Evolutionary conservation across 2,329 filamentous ascomycete species (phyloP), one percentile per base, ranked within the genome.

Genomic region (Colletotrichum sp.): DNA sequence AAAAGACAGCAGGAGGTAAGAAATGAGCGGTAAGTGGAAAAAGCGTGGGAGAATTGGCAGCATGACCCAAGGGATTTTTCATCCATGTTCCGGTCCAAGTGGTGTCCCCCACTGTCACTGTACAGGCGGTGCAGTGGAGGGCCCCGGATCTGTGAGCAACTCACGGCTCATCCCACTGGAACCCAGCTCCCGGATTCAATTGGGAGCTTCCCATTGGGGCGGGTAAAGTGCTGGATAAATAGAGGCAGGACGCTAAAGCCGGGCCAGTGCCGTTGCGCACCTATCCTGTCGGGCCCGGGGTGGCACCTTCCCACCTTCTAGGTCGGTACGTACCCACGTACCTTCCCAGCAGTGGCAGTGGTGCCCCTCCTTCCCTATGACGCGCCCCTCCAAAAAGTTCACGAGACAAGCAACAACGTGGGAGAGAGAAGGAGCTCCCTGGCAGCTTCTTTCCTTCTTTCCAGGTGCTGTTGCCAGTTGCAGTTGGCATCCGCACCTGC

Each of bases 151-250:
- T 60, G 15, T 18, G n/a, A 60, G 10, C 44, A 49, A 4, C n/a
- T 10, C 44, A 30, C 44, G 44, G 8, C 44, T 49, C 44, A 49
- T 55, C 39, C 69, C 72, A 72, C 73, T 39, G 16, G 55, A 72
- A 68, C 69, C 73, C 63, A 62, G 70, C 55, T 68, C n/a, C 21
- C 69, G 73, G 73, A 72, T 68, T 24, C 44, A 34, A 64, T 49
- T 59, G 63, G 24, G 6, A 28, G 21, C 15, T 44, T 57, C 73
- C 73, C 21, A 76, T 72, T 76, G 73, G 73, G 24, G 73, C 73
- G 73, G 73, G 63, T 76, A 76, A 76, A 76, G 32, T 73, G 55
- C 69, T 76, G 69, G 73, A 44, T 76, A 76, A 76, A 76, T 72
- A 30, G 28, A 28, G 24, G 26, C 70, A 67, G 71, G 73, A 63